A percentile compares a stretch with the other conserved stretches of the same genome.
These are phyloP conservation scores for Phytophthora syringae DNA, from an alignment of 352 stramenopile genomes.

Conservation along the genomic window DNA sequence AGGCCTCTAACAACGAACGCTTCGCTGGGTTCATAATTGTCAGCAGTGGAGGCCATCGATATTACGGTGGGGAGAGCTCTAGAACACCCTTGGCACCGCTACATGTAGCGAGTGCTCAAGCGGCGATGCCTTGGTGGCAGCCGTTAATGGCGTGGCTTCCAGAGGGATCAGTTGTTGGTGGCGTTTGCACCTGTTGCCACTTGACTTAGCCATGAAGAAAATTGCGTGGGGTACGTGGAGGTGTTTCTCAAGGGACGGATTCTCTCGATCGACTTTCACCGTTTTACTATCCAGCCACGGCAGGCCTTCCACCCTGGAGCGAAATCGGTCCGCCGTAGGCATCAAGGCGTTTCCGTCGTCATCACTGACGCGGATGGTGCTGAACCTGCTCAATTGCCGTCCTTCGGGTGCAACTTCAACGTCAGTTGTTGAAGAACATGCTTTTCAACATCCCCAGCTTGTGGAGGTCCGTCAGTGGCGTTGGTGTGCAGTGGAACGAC, in stretches of 20 bases:
- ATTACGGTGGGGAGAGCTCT: constrained; percentile 5
- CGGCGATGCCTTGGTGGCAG: not conserved
- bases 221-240: not conserved
- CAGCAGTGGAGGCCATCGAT: too few relatives aligned
- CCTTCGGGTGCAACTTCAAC: too few relatives aligned
- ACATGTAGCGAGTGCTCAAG: not conserved
- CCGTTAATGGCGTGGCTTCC: constrained; percentile 22
- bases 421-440: too few relatives aligned
- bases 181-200: not conserved
- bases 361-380: too few relatives aligned
- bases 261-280: not conserved
- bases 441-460: too few relatives aligned
- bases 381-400: too few relatives aligned
- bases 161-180: constrained; percentile 9
- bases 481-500: too few relatives aligned
- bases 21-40: too few relatives aligned
- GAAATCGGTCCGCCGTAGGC: too few relatives aligned
- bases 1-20: too few relatives aligned
- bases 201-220: not conserved
- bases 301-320: not conserved
- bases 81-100: constrained; percentile 1
- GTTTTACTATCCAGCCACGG: not conserved
- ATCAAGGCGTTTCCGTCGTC: too few relatives aligned
- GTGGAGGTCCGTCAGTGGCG: too few relatives aligned
- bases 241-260: not conserved